These are phyloP conservation scores for Gentiana straminea DNA, from an alignment of 257 asterid species.

Conservation along the genomic window DNA sequence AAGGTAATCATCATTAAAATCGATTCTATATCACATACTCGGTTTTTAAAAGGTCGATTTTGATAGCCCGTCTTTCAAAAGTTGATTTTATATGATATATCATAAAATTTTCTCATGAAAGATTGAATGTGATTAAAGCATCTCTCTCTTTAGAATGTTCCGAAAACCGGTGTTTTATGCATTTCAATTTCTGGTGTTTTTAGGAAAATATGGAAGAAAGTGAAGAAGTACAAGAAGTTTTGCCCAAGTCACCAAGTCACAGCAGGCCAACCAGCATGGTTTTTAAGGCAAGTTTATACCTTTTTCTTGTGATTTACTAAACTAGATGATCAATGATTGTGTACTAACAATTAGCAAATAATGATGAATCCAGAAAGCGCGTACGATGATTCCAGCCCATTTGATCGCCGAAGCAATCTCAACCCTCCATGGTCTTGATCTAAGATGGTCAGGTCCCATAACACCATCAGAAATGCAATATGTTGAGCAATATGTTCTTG, in stretches of 20 bases:
- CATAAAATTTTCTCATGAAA: neutral
- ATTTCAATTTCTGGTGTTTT: neutral
- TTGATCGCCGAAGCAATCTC: slow-evolving; percentile 82
- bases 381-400: slow-evolving; percentile 68
- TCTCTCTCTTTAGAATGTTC: too few relatives aligned
- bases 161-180: too few relatives aligned
- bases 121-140: too few relatives aligned
- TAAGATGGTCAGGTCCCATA: slow-evolving; percentile 88
- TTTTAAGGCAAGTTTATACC: slow-evolving; percentile 39
- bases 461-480: slow-evolving; percentile 69
- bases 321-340: too few relatives aligned
- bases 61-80: too few relatives aligned
- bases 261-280: slow-evolving; percentile 80
- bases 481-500: slow-evolving; percentile 63
- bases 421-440: slow-evolving; percentile 62
- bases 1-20: too few relatives aligned
- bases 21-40: too few relatives aligned
- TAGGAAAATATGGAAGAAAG: slow-evolving; percentile 30
- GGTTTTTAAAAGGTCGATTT: too few relatives aligned
- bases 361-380: slow-evolving; percentile 41
- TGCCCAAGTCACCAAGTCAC: slow-evolving; percentile 35
- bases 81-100: neutral
- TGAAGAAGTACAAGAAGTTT: slow-evolving; percentile 41
- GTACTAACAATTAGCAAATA: neutral
- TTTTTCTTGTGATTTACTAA: neutral